Percentiles rank a stretch among this genome's conserved stretches.
Evolutionary conservation across 2,329 filamentous ascomycete species (phyloP).

Genomic region (Ceratocystis papillata): DNA sequence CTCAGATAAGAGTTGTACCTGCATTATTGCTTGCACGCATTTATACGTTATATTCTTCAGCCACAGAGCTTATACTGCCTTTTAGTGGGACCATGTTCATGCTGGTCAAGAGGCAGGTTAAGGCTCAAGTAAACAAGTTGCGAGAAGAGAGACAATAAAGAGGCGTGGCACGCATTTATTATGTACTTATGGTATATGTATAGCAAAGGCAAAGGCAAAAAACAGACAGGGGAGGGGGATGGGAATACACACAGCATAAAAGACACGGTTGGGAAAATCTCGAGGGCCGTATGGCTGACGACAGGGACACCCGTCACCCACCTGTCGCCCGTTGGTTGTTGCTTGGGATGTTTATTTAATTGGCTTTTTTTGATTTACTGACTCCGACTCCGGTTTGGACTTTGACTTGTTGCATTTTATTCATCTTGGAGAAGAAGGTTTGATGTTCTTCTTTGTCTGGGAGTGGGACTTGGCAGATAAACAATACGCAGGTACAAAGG

Average conservation of each 20-base stretch:
- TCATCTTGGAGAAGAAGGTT: neutral
- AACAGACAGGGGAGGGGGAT: neutral
- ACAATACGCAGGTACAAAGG: slow-evolving; percentile 6
- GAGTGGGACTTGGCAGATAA: neutral
- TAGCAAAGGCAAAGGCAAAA: neutral
- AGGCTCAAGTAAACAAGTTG: neutral
- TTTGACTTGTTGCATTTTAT: neutral
- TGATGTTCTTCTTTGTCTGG: neutral
- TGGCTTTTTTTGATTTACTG: too few relatives aligned
- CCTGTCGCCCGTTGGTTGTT: too few relatives aligned
- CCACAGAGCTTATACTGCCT: neutral
- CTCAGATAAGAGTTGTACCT: too few relatives aligned
- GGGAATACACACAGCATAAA: neutral
- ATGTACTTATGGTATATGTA: too few relatives aligned
- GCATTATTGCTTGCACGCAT: too few relatives aligned
- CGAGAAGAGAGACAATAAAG: neutral
- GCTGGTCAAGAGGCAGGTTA: neutral
- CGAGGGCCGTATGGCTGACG: too few relatives aligned
- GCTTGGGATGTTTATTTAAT: too few relatives aligned
- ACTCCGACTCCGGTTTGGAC: neutral
- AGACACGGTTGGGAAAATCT: neutral
- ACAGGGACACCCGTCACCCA: too few relatives aligned
- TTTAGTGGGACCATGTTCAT: neutral
- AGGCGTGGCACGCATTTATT: too few relatives aligned
- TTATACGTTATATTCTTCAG: slow-evolving; percentile 1